A percentile compares a stretch with the other conserved stretches of the same genome.
phyloP scores from a whole-genome alignment of 2,329 filamentous ascomycete genomes.

The Aspergillus pseudoterreus region DNA sequence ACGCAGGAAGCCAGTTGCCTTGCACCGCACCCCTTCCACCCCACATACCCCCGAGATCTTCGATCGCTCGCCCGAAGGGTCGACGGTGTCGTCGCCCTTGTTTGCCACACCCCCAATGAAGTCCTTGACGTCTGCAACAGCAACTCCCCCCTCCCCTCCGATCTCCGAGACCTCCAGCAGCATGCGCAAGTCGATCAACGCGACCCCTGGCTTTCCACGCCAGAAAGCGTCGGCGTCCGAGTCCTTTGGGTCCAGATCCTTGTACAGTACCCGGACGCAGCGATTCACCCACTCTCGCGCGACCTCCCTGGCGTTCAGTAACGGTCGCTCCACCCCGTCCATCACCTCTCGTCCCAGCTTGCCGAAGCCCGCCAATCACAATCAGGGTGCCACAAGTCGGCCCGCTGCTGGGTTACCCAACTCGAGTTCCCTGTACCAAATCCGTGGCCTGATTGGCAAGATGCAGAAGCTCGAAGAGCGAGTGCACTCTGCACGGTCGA shows the following conservation, averaged over 20 bases:
- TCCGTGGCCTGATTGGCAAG: slow-evolving; percentile 88
- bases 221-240: slow-evolving; percentile 46
- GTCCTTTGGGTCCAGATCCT: slow-evolving; percentile 53
- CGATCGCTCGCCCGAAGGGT: slow-evolving; percentile 74
- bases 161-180: slow-evolving; percentile 79
- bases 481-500: slow-evolving; percentile 86
- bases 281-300: slow-evolving; percentile 50
- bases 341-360: slow-evolving; percentile 36
- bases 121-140: slow-evolving; percentile 60
- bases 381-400: slow-evolving; percentile 45
- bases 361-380: slow-evolving; percentile 15
- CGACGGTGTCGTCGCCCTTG: slow-evolving; percentile 80
- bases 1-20: slow-evolving; percentile 49
- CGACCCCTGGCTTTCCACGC: slow-evolving; percentile 48
- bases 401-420: slow-evolving; percentile 49
- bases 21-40: slow-evolving; percentile 46
- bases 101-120: slow-evolving; percentile 81
- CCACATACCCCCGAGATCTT: slow-evolving; percentile 67
- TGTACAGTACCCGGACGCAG: slow-evolving; percentile 41
- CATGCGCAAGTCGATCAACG: slow-evolving; percentile 51
- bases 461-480: slow-evolving; percentile 95
- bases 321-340: slow-evolving; percentile 46
- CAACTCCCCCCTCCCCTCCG: slow-evolving; percentile 88
- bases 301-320: slow-evolving; percentile 56
- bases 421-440: slow-evolving; percentile 79